Percentiles rank a stretch among this genome's conserved stretches.
phyloP scores from a whole-genome alignment of 805 yeast genomes.

The Metschnikowia lunata region DNA sequence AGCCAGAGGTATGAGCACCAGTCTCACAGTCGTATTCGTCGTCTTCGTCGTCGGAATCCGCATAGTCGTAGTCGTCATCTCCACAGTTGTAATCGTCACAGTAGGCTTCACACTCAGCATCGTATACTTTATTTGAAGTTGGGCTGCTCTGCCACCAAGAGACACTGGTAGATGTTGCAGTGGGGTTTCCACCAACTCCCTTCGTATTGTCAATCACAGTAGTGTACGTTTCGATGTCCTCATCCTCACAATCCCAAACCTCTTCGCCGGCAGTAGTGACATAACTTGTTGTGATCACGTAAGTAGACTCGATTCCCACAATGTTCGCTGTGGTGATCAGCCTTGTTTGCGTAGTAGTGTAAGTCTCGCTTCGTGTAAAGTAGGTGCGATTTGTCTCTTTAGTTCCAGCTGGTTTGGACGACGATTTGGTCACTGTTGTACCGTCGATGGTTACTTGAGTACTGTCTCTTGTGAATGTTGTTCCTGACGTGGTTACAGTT shows the following conservation, averaged over 20 bases:
- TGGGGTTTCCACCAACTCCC: conserved; percentile 3
- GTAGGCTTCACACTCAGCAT: conserved; percentile 13
- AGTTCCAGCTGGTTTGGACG: background rate
- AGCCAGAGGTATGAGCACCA: background rate
- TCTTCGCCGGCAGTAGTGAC: conserved; percentile 10
- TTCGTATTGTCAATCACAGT: conserved; percentile 1
- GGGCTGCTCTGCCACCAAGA: conserved; percentile 14
- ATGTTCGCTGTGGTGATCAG: conserved; percentile 10
- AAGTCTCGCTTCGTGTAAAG: background rate
- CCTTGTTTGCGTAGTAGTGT: conserved; percentile 9
- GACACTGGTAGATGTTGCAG: conserved; percentile 7
- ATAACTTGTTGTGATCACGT: conserved; percentile 10
- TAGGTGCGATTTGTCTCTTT: background rate
- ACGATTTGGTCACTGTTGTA: conserved; percentile 1
- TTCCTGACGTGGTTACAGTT: background rate
- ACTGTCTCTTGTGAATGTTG: background rate
- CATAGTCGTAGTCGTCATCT: conserved; percentile 17
- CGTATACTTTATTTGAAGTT: conserved; percentile 10
- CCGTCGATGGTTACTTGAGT: background rate
- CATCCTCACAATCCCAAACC: conserved; percentile 14
- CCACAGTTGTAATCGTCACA: conserved; percentile 17
- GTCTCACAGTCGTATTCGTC: conserved; percentile 6
- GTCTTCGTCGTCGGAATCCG: conserved; percentile 15
- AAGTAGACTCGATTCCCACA: conserved; percentile 11
- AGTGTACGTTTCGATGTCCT: conserved; percentile 5